Conservation (phyloP, 2,329 filamentous ascomycete species). For the Verticillium nonalfalfae region DNA sequence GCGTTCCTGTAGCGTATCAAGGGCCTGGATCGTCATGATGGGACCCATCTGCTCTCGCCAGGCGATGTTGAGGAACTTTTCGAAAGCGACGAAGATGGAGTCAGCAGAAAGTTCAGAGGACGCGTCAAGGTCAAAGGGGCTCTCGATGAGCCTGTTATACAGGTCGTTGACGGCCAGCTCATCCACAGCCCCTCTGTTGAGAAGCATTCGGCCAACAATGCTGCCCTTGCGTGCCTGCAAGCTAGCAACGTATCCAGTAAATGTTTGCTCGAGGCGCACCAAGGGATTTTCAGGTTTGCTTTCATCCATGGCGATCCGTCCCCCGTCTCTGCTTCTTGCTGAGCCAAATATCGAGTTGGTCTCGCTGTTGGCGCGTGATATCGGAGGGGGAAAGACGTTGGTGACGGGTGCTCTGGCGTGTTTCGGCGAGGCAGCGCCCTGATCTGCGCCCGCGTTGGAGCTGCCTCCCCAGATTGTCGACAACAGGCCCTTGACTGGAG, state of each 20-base stretch:
- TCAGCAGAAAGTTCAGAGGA: slow-evolving; percentile 73
- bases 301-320: slow-evolving; percentile 40
- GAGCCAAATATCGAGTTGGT: slow-evolving; percentile 48
- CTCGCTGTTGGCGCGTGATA: slow-evolving; percentile 36
- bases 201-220: slow-evolving; percentile 70
- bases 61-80: slow-evolving; percentile 82
- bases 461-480: slow-evolving; percentile 71
- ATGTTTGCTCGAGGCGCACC: slow-evolving; percentile 73
- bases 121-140: slow-evolving; percentile 69
- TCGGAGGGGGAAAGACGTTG: slow-evolving; percentile 31
- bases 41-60: slow-evolving; percentile 88
- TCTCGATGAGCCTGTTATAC: slow-evolving; percentile 82
- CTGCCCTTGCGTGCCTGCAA: slow-evolving; percentile 82
- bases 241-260: slow-evolving; percentile 75
- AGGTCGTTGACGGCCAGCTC: slow-evolving; percentile 80
- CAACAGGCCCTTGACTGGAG: slow-evolving; percentile 75
- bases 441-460: slow-evolving; percentile 33
- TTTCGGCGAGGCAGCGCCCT: slow-evolving; percentile 22
- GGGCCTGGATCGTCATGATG: slow-evolving; percentile 64
- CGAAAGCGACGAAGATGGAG: slow-evolving; percentile 84
- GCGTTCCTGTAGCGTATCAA: slow-evolving; percentile 68
- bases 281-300: slow-evolving; percentile 57
- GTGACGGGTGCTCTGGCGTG: slow-evolving; percentile 31
- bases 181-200: slow-evolving; percentile 64
- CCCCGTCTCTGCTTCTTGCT: slow-evolving; percentile 38